These are phyloP conservation scores for Russula virescens DNA, from an alignment of 768 basidiomycete genomes.

Conservation along the genomic window DNA sequence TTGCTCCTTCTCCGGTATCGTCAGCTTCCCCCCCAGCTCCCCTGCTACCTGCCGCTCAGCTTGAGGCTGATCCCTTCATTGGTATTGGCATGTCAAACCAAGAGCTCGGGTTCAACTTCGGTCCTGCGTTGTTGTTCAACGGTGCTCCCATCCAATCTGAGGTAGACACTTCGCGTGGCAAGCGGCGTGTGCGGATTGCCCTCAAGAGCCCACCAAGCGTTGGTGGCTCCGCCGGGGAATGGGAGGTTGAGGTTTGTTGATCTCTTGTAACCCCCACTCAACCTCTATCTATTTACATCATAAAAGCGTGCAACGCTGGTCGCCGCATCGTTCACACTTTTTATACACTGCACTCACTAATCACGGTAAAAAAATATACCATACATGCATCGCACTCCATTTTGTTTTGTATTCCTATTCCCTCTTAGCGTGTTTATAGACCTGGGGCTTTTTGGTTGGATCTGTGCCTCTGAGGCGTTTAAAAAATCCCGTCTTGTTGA, in stretches of 20 bases:
- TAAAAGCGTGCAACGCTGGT: slow-evolving; percentile 13
- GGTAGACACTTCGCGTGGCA: slow-evolving; percentile 31
- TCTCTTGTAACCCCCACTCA: slow-evolving; percentile 9
- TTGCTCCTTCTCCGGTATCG: slow-evolving; percentile 24
- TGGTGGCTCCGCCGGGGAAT: slow-evolving; percentile 67
- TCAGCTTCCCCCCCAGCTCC: slow-evolving; percentile 28
- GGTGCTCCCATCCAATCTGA: slow-evolving; percentile 35
- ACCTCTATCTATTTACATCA: slow-evolving; percentile 13
- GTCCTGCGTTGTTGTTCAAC: slow-evolving; percentile 31
- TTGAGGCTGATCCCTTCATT: slow-evolving; percentile 50
- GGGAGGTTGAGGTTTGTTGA: slow-evolving; percentile 71
- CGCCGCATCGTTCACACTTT: slow-evolving; percentile 4
- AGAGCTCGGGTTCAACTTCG: slow-evolving; percentile 35
- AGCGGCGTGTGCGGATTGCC: slow-evolving; percentile 59
- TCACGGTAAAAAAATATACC: slow-evolving; percentile 18
- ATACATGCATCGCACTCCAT: slow-evolving; percentile 18
- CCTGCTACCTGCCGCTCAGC: slow-evolving; percentile 34
- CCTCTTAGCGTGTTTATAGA: slow-evolving; percentile 16
- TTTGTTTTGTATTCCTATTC: slow-evolving; percentile 18
- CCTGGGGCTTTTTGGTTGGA: slow-evolving; percentile 21
- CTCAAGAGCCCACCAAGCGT: slow-evolving; percentile 57
- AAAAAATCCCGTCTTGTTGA: neutral
- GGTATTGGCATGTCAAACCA: slow-evolving; percentile 40
- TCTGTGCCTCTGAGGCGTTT: neutral
- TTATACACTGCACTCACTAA: slow-evolving; percentile 17